phyloP scores from a whole-genome alignment of 352 stramenopile genomes.

The Phytophthora meadii region DNA sequence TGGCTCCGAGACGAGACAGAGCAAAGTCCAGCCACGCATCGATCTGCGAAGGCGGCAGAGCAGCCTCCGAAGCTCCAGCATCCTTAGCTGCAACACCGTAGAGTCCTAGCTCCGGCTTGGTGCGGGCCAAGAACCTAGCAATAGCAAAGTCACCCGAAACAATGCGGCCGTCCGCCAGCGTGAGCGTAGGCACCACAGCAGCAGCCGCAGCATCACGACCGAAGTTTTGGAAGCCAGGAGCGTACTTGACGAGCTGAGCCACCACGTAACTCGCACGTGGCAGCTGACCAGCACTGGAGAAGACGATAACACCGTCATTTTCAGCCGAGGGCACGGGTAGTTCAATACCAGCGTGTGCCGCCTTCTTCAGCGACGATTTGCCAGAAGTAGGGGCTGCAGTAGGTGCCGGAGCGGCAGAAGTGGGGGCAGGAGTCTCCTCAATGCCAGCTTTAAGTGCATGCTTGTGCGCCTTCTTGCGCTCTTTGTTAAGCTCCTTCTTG shows the following conservation, averaged over 20 bases:
- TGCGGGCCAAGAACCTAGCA: conserved; percentile 70
- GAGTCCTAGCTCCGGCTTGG: conserved; percentile 50
- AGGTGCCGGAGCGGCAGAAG: conserved; percentile 8
- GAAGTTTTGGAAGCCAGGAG: conserved; percentile 57
- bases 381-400: conserved; percentile 5
- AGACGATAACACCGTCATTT: conserved; percentile 67
- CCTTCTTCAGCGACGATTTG: conserved; percentile 46
- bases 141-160: conserved; percentile 84
- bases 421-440: conserved; percentile 14
- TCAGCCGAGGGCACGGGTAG: conserved; percentile 52
- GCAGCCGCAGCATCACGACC: conserved; percentile 46
- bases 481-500: conserved; percentile 92
- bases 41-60: conserved; percentile 61
- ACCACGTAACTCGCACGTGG: conserved; percentile 74
- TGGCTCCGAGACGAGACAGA: conserved; percentile 54
- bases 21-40: conserved; percentile 96
- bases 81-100: conserved; percentile 68
- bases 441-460: conserved; percentile 67
- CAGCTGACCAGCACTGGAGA: conserved; percentile 59
- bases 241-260: conserved; percentile 63
- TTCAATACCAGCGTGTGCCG: conserved; percentile 40
- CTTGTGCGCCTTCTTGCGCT: conserved; percentile 88
- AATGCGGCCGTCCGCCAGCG: conserved; percentile 55
- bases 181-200: conserved; percentile 73
- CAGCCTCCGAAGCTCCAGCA: conserved; percentile 39